Percentiles rank a stretch among this genome's conserved stretches.
phyloP scores from a whole-genome alignment of 257 asterid species.

The Galeopsis tetrahit region DNA sequence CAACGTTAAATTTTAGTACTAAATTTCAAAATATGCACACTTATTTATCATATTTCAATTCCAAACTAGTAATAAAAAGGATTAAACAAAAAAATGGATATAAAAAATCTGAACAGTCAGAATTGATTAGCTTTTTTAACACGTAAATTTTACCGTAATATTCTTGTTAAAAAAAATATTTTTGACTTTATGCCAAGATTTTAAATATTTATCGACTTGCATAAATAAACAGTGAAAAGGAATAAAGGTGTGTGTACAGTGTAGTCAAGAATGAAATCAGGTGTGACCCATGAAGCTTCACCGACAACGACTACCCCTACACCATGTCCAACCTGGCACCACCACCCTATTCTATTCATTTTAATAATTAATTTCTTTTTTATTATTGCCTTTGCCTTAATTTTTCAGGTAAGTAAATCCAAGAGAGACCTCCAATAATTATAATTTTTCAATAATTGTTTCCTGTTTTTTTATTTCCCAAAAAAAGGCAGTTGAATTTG shows the following conservation, averaged over 20 bases:
- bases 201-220: too few species aligned
- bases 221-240: not conserved
- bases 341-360: not conserved
- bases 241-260: not conserved
- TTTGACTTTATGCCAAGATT: too few species aligned
- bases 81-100: not conserved
- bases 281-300: slow-evolving; percentile 36
- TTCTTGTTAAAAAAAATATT: too few species aligned
- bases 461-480: not conserved
- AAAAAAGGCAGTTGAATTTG: slow-evolving; percentile 11
- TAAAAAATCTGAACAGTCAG: not conserved
- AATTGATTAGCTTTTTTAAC: too few species aligned
- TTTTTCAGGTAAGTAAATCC: slow-evolving; percentile 27
- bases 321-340: slow-evolving; percentile 28
- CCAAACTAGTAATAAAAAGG: not conserved
- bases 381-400: not conserved
- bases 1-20: too few species aligned
- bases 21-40: too few species aligned
- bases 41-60: too few species aligned
- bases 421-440: slow-evolving; percentile 8
- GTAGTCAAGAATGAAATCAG: slow-evolving; percentile 20
- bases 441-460: slow-evolving; percentile 16
- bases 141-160: too few species aligned
- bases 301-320: slow-evolving; percentile 43
- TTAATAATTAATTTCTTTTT: slow-evolving; percentile 28